Percentiles rank a stretch among this genome's conserved stretches.
These are phyloP conservation scores for Diutina scorzettiae DNA, from an alignment of 1,139 yeast genomes.

Conservation along the genomic window DNA sequence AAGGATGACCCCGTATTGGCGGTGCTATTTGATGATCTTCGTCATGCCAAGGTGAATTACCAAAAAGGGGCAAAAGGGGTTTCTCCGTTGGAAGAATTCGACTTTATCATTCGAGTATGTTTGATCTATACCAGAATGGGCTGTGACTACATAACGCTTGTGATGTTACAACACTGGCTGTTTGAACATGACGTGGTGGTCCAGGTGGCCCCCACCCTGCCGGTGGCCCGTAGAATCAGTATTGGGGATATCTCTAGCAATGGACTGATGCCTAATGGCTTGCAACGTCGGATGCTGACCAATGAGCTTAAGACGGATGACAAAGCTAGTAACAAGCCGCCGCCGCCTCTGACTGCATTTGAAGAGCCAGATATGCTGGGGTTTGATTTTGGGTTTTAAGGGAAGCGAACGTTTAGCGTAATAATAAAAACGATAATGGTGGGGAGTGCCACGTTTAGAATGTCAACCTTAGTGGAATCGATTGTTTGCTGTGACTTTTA, in stretches of 20 bases:
- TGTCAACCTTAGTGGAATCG: neutral
- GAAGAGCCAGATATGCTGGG: conserved; percentile 78
- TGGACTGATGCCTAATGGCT: conserved; percentile 4
- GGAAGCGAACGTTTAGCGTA: no score
- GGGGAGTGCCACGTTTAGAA: neutral
- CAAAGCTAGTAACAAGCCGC: conserved; percentile 21
- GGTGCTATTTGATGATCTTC: conserved; percentile 48
- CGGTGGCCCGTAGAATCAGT: neutral
- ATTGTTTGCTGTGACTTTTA: neutral
- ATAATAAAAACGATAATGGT: no score
- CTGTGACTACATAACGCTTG: conserved; percentile 66
- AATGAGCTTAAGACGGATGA: conserved; percentile 6
- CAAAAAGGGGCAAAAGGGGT: conserved; percentile 36
- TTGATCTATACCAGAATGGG: conserved; percentile 79
- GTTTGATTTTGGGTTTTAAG: conserved; percentile 17
- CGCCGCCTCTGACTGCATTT: conserved; percentile 38
- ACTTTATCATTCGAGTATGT: conserved; percentile 50
- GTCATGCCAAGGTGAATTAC: conserved; percentile 37
- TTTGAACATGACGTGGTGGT: conserved; percentile 22
- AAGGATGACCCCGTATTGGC: conserved; percentile 77
- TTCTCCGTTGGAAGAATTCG: conserved; percentile 41
- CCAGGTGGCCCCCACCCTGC: neutral
- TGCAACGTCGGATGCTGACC: conserved; percentile 8
- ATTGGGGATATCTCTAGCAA: neutral
- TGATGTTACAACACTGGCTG: conserved; percentile 56